Evolutionary conservation across 1,139 yeast genomes (phyloP), one percentile per base, ranked within the genome.

Genomic region (Geotrichum macrosporum): DNA sequence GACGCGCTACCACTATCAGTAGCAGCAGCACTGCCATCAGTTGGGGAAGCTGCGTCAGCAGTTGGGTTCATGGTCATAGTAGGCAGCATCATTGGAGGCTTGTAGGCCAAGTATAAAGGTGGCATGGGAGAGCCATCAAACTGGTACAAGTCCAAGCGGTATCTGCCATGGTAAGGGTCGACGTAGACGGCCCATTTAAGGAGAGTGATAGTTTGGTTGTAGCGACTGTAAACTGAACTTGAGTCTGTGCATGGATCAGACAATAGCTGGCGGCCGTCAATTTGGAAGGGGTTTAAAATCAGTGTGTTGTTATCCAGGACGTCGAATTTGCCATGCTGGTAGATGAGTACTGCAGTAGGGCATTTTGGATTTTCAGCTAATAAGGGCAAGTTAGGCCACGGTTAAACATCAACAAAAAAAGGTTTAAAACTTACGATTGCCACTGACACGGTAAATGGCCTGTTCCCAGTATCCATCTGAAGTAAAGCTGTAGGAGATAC

Each of bases 81-180:
- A 19, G 98, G 98, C 54, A 92, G 77, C 98, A 92, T 92, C 76
- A 84, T 74, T 16, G 98, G 95, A 6, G 98, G 98, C 61, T 76
- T 77, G 71, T 89, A 92, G 2, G 94, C 95, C 67, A 92, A 75
- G 65, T 86, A 92, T 58, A 92, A 68, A 0, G 98, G 97, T 57
- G 87, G 94, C 74, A 84, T 69, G 48, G 78, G 78, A 18, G 85
- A 67, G 18, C 97, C 97, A 64, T 88, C 95, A 58, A 77, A 83
- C 68, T 83, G 80, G 68, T 75, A 84, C 53, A 92, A 72, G 54
- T 82, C 83, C 50, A 92, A 74, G 53, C 78, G 76, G 68, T 80
- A 80, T 60, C 85, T 76, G 21, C 97, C 98, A 59, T 85, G 84
- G 69, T 89, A 92, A 13, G 75, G 70, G 65, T 87, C 94, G 33